Evolutionary conservation across 257 asterid genomes (phyloP), one percentile per base, ranked within the genome.

Genomic region (Solanum ahanhuiri): DNA sequence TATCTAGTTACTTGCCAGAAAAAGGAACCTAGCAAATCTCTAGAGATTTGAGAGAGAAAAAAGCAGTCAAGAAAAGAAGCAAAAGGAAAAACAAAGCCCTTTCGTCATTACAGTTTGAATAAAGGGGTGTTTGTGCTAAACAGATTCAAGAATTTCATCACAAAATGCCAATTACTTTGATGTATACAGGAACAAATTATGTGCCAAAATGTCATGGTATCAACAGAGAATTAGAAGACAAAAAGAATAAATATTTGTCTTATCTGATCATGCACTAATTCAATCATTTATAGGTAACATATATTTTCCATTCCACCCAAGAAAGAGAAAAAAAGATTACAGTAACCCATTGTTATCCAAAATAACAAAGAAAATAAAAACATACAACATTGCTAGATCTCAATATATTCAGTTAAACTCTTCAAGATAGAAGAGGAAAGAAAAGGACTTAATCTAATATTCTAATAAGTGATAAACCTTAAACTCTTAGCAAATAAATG

Each of bases 401-500:
- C 25, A 20, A 70, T 81, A 48, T 81, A 81, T 81, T 81, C 67
- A 81, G 84, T 81, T 81, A 75, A 73, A 69, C 54, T 72, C 54
- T 72, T 35, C 14, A 31, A 33, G 22, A 25, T 7, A 66, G 35
- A 66, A 66, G 73, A 66, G 70, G 73, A 66, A 66, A n/a, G 41
- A 71, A 71, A 41, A 39, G 20, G 33, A 77, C 83, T 77, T 77
- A 28, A 77, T 43, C 84, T 81, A 81, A 81, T 34, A 81, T 48
- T 15, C 67, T 81, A 77, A 25, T 77, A 43, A 14, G 64, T 41
- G 75, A 28, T 30, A 41, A 30, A 76, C 83, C 81, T 85, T 82
- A 91, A 22, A 91, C 88, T 91, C 93, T 93, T 35, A 93, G 90
- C 88, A 93, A 83, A 83, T 93, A 93, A 87, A 93, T 87, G 33